phyloP scores from a whole-genome alignment of 1,139 yeast species.

The Pichia kudriavzevii region DNA sequence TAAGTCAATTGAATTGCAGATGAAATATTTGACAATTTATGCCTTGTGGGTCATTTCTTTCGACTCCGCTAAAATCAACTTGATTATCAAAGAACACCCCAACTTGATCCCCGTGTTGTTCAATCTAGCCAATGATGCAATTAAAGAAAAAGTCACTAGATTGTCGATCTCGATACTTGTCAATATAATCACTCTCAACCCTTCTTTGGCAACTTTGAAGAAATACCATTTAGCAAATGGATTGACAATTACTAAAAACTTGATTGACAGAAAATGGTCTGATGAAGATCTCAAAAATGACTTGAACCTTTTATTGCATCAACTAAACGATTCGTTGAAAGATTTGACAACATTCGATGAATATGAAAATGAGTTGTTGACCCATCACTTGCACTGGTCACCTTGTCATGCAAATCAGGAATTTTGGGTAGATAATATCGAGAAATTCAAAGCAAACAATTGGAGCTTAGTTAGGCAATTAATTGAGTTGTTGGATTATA shows the following conservation, averaged over 20 bases:
- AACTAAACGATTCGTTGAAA: constrained; percentile 63
- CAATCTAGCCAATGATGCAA: constrained; percentile 57
- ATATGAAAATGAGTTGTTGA: constrained; percentile 75
- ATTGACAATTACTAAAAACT: constrained; percentile 54
- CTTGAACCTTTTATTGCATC: constrained; percentile 48
- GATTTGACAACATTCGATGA: constrained; percentile 90
- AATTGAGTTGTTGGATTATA: constrained; percentile 34
- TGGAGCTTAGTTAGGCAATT: constrained; percentile 64
- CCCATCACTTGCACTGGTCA: constrained; percentile 76
- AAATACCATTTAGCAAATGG: constrained; percentile 74
- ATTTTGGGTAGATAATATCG: constrained; percentile 83
- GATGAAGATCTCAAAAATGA: constrained; percentile 87
- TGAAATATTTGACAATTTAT: constrained; percentile 73
- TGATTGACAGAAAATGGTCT: constrained; percentile 85
- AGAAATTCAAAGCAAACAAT: constrained; percentile 66
- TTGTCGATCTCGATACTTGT: constrained; percentile 68
- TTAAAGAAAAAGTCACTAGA: constrained; percentile 87
- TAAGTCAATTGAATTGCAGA: constrained; percentile 58
- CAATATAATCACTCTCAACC: constrained; percentile 36
- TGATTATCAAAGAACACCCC: constrained; percentile 42
- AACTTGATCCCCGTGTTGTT: constrained; percentile 49
- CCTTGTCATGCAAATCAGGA: constrained; percentile 87
- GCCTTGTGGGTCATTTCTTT: constrained; percentile 83
- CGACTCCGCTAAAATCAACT: constrained; percentile 46
- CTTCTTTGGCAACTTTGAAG: constrained; percentile 43